Evolutionary conservation across 306 rosid species (phyloP).

Genomic region (Morella rubra): DNA sequence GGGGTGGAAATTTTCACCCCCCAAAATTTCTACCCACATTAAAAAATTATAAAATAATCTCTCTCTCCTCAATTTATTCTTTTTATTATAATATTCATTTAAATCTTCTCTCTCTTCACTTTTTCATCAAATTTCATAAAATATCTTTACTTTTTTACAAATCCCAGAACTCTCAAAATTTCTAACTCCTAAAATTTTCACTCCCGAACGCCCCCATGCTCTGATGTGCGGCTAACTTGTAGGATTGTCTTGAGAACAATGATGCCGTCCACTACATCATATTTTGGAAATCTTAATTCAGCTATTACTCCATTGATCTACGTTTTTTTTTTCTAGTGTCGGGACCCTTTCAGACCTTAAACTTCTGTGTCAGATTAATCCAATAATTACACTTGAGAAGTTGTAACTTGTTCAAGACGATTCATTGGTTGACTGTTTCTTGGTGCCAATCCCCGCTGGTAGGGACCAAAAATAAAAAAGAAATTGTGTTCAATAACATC

Average conservation of each 20-base stretch:
- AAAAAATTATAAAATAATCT: too few relatives aligned
- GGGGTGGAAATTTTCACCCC: too few relatives aligned
- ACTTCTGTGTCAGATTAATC: not conserved
- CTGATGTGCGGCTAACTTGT: not conserved
- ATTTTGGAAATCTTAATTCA: not conserved
- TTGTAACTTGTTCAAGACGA: not conserved
- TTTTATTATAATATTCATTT: too few relatives aligned
- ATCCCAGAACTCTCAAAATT: too few relatives aligned
- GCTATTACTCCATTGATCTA: too few relatives aligned
- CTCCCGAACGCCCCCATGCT: too few relatives aligned
- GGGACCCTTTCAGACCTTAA: not conserved
- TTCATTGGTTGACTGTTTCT: not conserved
- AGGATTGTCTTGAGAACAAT: not conserved
- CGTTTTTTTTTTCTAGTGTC: not conserved
- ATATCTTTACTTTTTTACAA: too few relatives aligned
- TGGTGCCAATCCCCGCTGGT: not conserved
- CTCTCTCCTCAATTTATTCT: too few relatives aligned
- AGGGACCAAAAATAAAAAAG: not conserved
- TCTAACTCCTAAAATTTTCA: too few relatives aligned
- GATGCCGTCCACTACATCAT: not conserved
- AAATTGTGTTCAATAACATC: not conserved
- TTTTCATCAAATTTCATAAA: too few relatives aligned
- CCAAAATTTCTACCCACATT: too few relatives aligned
- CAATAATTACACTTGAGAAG: not conserved
- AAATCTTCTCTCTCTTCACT: too few relatives aligned